Evolutionary conservation across 345 rosid species (phyloP).

Genomic region (Xanthoceras sorbifolium): DNA sequence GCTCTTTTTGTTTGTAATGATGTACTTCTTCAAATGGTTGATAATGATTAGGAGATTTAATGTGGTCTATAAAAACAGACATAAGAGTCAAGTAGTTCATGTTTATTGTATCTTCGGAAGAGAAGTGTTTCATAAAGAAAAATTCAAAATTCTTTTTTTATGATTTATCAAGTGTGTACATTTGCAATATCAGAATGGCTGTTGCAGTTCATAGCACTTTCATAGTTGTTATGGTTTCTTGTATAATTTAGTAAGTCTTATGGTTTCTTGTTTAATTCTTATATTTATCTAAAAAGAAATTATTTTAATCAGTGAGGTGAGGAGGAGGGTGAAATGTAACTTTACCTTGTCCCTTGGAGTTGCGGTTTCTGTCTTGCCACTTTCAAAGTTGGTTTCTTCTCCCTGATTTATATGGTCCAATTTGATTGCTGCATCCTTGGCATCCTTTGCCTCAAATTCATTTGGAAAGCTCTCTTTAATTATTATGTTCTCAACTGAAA

Average conservation of each 20-base stretch:
- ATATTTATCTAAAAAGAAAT: conserved; percentile 8
- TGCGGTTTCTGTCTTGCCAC: conserved; percentile 26
- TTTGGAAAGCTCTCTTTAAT: conserved; percentile 22
- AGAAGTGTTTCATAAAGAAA: not conserved
- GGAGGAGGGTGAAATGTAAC: conserved; percentile 2
- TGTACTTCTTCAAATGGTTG: not conserved
- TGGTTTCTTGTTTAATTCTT: not conserved
- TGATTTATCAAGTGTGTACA: not conserved
- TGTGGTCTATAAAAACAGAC: not conserved
- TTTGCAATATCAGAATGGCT: not conserved
- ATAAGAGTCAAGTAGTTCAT: not conserved
- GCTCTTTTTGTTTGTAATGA: not conserved
- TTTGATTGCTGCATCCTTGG: conserved; percentile 9
- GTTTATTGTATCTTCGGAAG: too few species aligned
- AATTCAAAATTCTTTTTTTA: not conserved
- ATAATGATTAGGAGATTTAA: not conserved
- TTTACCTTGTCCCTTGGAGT: conserved; percentile 45
- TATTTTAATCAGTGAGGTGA: not conserved
- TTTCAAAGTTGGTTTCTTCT: conserved; percentile 24
- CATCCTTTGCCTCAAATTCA: conserved; percentile 22
- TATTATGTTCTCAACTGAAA: conserved; percentile 27
- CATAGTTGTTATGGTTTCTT: not conserved
- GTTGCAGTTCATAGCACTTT: not conserved
- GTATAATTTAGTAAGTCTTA: not conserved
- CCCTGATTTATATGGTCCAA: conserved; percentile 10